Conservation (phyloP, 2,329 filamentous ascomycete species). For the Pseudocercospora pini-densiflorae region DNA sequence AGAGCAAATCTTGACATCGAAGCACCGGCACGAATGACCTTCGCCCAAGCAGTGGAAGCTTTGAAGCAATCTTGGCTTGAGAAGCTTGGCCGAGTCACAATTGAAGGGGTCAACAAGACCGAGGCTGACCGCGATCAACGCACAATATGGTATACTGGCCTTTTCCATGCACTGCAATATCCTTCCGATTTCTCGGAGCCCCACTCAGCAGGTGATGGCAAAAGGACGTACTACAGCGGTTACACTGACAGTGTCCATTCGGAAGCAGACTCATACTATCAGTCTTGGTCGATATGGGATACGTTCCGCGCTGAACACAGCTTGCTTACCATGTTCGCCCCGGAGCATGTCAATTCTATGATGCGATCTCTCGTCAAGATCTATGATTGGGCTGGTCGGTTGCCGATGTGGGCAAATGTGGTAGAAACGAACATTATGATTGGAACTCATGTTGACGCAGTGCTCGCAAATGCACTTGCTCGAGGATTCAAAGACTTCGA, state of each 20-base stretch:
- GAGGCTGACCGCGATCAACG: conserved; percentile 48
- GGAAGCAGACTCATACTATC: conserved; percentile 53
- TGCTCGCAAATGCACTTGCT: conserved; percentile 53
- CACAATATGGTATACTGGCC: conserved; percentile 52
- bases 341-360: conserved; percentile 54
- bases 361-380: conserved; percentile 53
- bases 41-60: conserved; percentile 47
- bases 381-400: conserved; percentile 52
- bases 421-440: conserved; percentile 59
- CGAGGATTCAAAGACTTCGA: conserved; percentile 51
- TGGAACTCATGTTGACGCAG: conserved; percentile 54
- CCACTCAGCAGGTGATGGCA: conserved; percentile 23
- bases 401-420: conserved; percentile 57
- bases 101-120: conserved; percentile 50
- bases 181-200: conserved; percentile 56
- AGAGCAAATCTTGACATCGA: conserved; percentile 52
- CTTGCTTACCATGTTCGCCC: conserved; percentile 51
- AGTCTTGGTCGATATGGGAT: conserved; percentile 58
- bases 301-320: conserved; percentile 56
- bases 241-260: conserved; percentile 53
- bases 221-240: conserved; percentile 50
- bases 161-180: conserved; percentile 55
- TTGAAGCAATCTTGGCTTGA: conserved; percentile 52
- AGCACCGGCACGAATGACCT: conserved; percentile 42
- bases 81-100: conserved; percentile 50